These are phyloP conservation scores for Porcisia hertigi DNA, from an alignment of 208 protist genomes.

Conservation along the genomic window DNA sequence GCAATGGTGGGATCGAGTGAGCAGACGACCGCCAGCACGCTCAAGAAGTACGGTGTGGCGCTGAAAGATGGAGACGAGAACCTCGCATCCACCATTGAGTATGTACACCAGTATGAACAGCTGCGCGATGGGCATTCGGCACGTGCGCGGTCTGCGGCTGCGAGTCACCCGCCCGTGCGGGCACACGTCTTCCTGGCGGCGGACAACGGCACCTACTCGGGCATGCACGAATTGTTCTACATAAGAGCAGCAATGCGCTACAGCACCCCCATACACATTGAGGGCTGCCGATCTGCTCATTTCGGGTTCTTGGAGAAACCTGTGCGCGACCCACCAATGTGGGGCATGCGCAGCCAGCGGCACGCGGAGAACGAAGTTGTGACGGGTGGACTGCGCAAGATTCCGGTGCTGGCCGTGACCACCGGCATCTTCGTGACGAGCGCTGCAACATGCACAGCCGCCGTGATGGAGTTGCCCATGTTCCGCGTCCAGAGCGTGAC, in stretches of 20 bases:
- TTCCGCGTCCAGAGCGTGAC: conserved; percentile 46
- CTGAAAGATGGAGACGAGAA: conserved; percentile 31
- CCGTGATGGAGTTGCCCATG: conserved; percentile 46
- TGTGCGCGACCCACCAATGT: conserved; percentile 36
- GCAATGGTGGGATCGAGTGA: conserved; percentile 9
- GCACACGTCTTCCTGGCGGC: conserved; percentile 59
- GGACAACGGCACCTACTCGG: conserved; percentile 61
- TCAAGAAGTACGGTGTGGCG: conserved; percentile 28
- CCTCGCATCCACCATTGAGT: conserved; percentile 26
- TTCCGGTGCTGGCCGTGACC: conserved; percentile 49
- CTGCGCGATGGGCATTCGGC: background rate
- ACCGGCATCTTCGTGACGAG: conserved; percentile 52
- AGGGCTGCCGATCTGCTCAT: conserved; percentile 38
- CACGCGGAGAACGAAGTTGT: conserved; percentile 9
- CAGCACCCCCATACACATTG: conserved; percentile 28
- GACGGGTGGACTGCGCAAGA: conserved; percentile 17
- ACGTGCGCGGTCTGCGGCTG: background rate
- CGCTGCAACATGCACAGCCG: conserved; percentile 42
- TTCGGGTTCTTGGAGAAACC: conserved; percentile 53
- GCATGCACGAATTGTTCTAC: conserved; percentile 53
- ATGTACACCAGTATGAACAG: conserved; percentile 28
- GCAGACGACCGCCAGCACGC: background rate
- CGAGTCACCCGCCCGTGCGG: conserved; percentile 14
- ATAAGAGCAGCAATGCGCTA: conserved; percentile 51
- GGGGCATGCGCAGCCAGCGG: conserved; percentile 17